Percentiles rank a stretch among this genome's conserved stretches.
Evolutionary conservation across 2,329 filamentous ascomycete genomes (phyloP).

Genomic region (Colletotrichum sidae): DNA sequence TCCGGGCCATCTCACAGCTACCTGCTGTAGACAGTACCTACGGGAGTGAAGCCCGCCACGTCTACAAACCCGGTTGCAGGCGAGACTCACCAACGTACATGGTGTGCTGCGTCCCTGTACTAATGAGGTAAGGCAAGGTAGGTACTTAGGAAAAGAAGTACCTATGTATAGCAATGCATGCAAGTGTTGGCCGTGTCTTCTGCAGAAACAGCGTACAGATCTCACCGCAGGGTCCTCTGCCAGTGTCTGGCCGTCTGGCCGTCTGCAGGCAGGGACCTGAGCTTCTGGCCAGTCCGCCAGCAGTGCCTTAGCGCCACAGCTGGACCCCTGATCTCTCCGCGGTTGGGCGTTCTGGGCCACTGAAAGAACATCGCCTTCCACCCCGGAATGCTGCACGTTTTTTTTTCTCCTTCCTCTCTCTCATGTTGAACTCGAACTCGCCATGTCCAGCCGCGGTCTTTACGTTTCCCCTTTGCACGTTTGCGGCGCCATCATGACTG

Average conservation of each 20-base stretch:
- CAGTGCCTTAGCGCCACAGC: conserved; percentile 18
- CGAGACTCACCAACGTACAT: too few relatives aligned
- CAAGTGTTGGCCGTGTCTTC: not conserved
- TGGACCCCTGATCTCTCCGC: conserved; percentile 24
- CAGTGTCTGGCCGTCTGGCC: conserved; percentile 7
- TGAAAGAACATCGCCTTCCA: not conserved
- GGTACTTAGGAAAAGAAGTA: not conserved
- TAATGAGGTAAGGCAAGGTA: not conserved
- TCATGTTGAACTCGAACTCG: not conserved
- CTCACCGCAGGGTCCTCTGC: conserved; percentile 30
- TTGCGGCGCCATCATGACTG: conserved; percentile 5
- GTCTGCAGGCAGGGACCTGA: conserved; percentile 28
- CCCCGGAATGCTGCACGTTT: conserved; percentile 20
- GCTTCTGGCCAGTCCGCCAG: conserved; percentile 2
- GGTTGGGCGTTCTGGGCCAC: not conserved
- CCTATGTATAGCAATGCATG: not conserved
- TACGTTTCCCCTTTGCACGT: conserved; percentile 18
- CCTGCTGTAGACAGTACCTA: too few relatives aligned
- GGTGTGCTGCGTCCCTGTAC: too few relatives aligned
- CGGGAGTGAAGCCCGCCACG: too few relatives aligned
- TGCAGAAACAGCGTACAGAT: not conserved
- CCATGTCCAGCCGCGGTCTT: conserved; percentile 22
- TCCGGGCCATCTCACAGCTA: too few relatives aligned
- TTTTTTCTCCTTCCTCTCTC: not conserved
- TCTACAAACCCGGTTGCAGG: too few relatives aligned